phyloP scores from a whole-genome alignment of 169 alveolate genomes.

The Condylostoma magnum region DNA sequence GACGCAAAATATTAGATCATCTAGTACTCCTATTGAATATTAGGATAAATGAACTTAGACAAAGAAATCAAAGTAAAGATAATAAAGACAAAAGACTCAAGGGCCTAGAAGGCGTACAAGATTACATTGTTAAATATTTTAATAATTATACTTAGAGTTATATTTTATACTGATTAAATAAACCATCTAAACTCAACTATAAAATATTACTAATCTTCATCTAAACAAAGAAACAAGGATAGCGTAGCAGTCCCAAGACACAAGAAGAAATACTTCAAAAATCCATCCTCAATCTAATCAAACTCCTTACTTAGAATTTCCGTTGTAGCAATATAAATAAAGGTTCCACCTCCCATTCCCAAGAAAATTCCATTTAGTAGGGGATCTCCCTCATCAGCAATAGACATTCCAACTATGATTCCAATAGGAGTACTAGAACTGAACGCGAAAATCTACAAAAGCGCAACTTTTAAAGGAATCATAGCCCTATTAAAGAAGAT shows the following conservation, averaged over 20 bases:
- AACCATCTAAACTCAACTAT: too few relatives aligned
- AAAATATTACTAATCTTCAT: neutral
- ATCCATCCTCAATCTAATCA: neutral
- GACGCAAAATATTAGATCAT: too few relatives aligned
- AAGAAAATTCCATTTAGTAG: slow-evolving; percentile 11
- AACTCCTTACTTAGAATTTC: slow-evolving; percentile 28
- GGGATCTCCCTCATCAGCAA: neutral
- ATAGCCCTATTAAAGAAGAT: neutral
- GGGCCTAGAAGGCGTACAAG: too few relatives aligned
- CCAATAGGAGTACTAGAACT: slow-evolving; percentile 14
- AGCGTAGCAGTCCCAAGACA: neutral
- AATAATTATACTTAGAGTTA: too few relatives aligned
- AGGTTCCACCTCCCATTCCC: slow-evolving; percentile 10
- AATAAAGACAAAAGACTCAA: too few relatives aligned
- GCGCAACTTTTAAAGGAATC: neutral
- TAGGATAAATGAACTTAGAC: too few relatives aligned
- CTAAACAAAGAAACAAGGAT: neutral
- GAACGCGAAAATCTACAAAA: neutral
- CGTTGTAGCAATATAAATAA: slow-evolving; percentile 22
- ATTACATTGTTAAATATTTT: too few relatives aligned
- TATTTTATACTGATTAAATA: too few relatives aligned
- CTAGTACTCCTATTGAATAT: too few relatives aligned
- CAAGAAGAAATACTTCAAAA: neutral
- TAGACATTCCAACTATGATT: neutral
- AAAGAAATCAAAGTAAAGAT: too few relatives aligned